Conservation (phyloP, 2,329 filamentous ascomycete genomes). For the Decorospora gaudefroyi region DNA sequence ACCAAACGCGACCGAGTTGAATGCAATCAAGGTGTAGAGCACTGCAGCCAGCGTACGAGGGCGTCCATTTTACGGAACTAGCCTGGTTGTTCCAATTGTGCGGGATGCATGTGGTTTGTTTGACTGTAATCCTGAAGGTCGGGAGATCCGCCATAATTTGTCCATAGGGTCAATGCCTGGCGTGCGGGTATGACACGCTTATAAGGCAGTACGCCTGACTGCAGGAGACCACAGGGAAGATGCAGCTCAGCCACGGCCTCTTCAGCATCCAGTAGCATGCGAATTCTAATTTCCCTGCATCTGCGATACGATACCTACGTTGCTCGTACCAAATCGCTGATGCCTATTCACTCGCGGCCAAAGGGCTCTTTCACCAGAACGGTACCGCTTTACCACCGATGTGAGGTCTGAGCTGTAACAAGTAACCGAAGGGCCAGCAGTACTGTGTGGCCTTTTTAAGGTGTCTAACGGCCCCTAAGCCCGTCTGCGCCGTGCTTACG, state of each 20-base stretch:
- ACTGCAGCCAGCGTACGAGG: not conserved
- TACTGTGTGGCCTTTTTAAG: not conserved
- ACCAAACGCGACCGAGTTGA: too few relatives aligned
- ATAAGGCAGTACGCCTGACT: conserved; percentile 30
- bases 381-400: conserved; percentile 6
- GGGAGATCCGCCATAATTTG: conserved; percentile 36
- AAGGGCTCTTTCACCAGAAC: conserved; percentile 5
- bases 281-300: not conserved
- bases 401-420: not conserved
- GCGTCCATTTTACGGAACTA: conserved; percentile 18
- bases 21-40: not conserved
- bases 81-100: conserved; percentile 12
- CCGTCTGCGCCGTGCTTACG: conserved; percentile 25
- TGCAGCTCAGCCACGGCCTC: conserved; percentile 18
- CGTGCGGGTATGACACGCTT: conserved; percentile 23
- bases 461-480: not conserved
- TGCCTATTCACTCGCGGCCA: conserved; percentile 12
- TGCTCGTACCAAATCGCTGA: conserved; percentile 11
- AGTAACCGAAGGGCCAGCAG: not conserved
- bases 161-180: conserved; percentile 27
- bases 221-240: conserved; percentile 19
- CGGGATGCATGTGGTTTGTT: too few relatives aligned
- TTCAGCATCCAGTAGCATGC: conserved; percentile 15
- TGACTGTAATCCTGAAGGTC: conserved; percentile 11
- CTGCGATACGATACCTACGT: conserved; percentile 6